These are phyloP conservation scores for Allium sativum DNA, from an alignment of 106 monocot genomes.

Conservation along the genomic window DNA sequence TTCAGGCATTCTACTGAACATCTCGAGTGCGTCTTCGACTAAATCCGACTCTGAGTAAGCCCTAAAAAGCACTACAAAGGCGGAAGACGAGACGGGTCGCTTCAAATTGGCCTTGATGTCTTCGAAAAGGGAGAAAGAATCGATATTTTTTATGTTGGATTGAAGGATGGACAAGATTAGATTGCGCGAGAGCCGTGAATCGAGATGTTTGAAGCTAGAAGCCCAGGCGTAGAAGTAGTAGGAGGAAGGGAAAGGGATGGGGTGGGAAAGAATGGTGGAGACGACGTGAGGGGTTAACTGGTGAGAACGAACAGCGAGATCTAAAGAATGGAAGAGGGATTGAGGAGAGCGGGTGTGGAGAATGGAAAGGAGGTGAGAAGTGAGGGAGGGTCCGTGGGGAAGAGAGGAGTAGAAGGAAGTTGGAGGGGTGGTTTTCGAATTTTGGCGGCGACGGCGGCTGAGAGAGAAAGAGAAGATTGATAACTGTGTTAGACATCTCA, in stretches of 20 bases:
- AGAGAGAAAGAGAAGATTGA: conserved; percentile 3
- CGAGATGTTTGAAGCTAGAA: conserved; percentile 23
- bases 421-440: neutral
- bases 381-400: conserved; percentile 14
- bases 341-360: conserved; percentile 22
- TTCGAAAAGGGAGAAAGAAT: conserved; percentile 9
- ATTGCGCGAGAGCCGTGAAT: conserved; percentile 29
- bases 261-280: conserved; percentile 25
- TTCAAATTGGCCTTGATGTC: conserved; percentile 7
- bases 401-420: conserved; percentile 1
- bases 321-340: conserved; percentile 20
- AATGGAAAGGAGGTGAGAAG: conserved; percentile 46
- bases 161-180: conserved; percentile 36
- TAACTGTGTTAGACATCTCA: conserved; percentile 23
- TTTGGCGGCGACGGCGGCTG: neutral
- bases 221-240: conserved; percentile 64
- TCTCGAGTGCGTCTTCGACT: conserved; percentile 35
- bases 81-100: conserved; percentile 6
- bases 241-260: conserved; percentile 13
- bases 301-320: conserved; percentile 27
- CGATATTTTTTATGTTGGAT: too few species aligned
- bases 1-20: conserved; percentile 57
- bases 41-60: conserved; percentile 30
- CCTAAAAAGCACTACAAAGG: conserved; percentile 37
- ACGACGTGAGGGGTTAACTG: conserved; percentile 31